A percentile compares a stretch with the other conserved stretches of the same genome.
phyloP scores from a whole-genome alignment of 202 grass and related monocot species.

The Setaria italica region DNA sequence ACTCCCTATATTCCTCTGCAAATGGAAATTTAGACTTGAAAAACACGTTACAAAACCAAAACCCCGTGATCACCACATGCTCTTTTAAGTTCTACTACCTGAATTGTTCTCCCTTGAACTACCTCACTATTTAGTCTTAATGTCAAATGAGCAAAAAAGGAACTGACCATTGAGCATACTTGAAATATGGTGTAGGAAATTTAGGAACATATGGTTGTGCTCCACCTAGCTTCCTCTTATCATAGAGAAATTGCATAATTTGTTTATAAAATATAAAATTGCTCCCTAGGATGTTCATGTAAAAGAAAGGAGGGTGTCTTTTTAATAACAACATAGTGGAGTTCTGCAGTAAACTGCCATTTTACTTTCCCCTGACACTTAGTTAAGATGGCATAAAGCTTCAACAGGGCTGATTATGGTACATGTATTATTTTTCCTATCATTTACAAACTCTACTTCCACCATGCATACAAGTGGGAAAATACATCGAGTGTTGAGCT shows the following conservation, averaged over 20 bases:
- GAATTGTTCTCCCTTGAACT: neutral
- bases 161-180: neutral
- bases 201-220: neutral
- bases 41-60: neutral
- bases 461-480: neutral
- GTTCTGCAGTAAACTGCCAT: neutral
- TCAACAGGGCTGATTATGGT: neutral
- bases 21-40: neutral
- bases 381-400: neutral
- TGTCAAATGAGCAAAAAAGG: neutral
- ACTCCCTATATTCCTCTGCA: neutral
- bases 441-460: neutral
- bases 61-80: neutral
- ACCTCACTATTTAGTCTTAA: neutral
- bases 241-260: neutral
- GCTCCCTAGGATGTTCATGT: neutral
- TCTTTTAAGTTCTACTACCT: neutral
- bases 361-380: neutral
- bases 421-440: neutral
- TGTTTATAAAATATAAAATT: neutral
- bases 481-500: neutral
- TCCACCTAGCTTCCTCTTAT: neutral
- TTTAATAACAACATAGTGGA: neutral
- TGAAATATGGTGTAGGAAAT: neutral
- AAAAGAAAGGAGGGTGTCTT: neutral